phyloP scores from a whole-genome alignment of 257 asterid species.

The Scutellaria galericulata region DNA sequence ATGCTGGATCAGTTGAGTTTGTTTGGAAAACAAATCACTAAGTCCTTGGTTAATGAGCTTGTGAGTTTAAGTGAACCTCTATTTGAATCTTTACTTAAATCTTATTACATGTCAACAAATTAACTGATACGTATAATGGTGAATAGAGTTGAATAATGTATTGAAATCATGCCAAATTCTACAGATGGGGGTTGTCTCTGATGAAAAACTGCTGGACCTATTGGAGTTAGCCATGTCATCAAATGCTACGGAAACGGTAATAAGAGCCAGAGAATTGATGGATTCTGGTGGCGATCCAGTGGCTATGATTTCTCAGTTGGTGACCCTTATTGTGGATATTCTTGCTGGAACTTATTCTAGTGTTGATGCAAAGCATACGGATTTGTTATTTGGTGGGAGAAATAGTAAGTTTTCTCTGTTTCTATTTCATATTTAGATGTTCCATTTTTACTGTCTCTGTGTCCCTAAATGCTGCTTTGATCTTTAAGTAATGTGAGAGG shows the following conservation, averaged over 20 bases:
- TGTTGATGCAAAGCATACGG: conserved; percentile 48
- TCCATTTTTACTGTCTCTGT: neutral
- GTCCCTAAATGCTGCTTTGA: conserved; percentile 9
- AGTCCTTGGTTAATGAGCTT: conserved; percentile 90
- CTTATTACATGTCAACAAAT: too few species aligned
- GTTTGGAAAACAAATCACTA: conserved; percentile 81
- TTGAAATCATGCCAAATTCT: conserved; percentile 14
- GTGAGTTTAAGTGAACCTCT: conserved; percentile 55
- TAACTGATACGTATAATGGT: too few species aligned
- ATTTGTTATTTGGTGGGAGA: conserved; percentile 57
- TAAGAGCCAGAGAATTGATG: conserved; percentile 84
- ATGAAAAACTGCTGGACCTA: conserved; percentile 87
- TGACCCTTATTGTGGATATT: conserved; percentile 87
- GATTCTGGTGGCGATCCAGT: conserved; percentile 91
- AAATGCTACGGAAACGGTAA: conserved; percentile 91
- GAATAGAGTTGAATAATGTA: neutral
- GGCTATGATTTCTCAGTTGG: conserved; percentile 91
- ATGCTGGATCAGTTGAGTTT: conserved; percentile 94
- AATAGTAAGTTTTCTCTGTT: conserved; percentile 54
- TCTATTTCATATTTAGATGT: neutral
- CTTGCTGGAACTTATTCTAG: conserved; percentile 78
- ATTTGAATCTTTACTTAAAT: neutral
- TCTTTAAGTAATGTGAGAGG: neutral
- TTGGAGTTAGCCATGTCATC: conserved; percentile 96
- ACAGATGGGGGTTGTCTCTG: conserved; percentile 97